Base-by-base conservation (phyloP, 768 basidiomycete genomes). In the Rhizopogon rudus region DNA sequence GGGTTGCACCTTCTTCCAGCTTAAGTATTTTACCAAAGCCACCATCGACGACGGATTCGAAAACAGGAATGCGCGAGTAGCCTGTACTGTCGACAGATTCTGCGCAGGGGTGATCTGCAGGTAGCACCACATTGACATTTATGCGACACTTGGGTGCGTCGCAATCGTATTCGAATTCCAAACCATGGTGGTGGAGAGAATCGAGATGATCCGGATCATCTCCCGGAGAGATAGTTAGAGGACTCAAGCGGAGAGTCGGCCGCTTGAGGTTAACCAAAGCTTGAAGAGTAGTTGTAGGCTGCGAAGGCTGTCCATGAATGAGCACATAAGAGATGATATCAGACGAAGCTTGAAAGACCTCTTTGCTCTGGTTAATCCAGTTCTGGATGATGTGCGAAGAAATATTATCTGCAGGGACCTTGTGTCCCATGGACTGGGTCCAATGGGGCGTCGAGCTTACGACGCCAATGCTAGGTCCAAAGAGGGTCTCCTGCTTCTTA, bases 211-310 rank as follows among this genome's bases (percentile, higher is more conserved):
- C 67, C 35, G 73, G 66, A 14, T 79, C 78, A 28, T 83, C 80
- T 37, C 76, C 74, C 2, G 75, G 63, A 13, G 79, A 64, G 20
- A 70, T 62, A 3, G 77, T 62, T 17, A 89, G 74, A 1, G 87
- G 91, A 7, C 84, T 85, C 3, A 95, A 81, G 12, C 87, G 81
- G 35, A 98, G 78, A 1, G 91, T 86, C 1, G 94, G 94, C 5
- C 94, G 83, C 67, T 95, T 96, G 62, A 97, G 83, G 66, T 97
- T 98, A 60, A 97, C 93, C 35, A 95, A 79, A 0, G 94, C 94
- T 72, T 97, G 94, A 0, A 98, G 77, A 2, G 94, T 96, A 0
- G 94, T 98, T 0, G 94, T 96, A 0, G 93, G 84, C 63, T 93
- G 88, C 9, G 85, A 80, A 31, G 83, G 69, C 91, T 93, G 60